These are phyloP conservation scores for Arabis hirsuta DNA, from an alignment of 345 rosid species.

Conservation along the genomic window DNA sequence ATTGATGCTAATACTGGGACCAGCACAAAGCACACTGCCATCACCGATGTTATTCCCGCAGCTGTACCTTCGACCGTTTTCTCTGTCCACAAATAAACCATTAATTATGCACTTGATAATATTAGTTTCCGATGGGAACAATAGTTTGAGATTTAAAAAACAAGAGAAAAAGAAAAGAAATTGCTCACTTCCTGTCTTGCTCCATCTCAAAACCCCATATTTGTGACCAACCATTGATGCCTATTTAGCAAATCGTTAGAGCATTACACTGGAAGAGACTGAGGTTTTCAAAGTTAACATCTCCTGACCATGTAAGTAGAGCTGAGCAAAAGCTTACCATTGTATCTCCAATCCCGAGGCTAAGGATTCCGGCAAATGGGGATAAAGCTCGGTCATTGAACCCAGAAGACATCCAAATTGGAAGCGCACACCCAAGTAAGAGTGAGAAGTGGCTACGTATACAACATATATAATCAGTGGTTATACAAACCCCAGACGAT, in stretches of 20 bases:
- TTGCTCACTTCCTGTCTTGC: constrained; percentile 83
- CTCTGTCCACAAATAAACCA: constrained; percentile 50
- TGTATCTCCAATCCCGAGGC: constrained; percentile 98
- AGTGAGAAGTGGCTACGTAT: constrained; percentile 84
- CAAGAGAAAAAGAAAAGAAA: background rate
- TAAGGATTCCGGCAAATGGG: constrained; percentile 95
- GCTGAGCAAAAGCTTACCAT: constrained; percentile 62
- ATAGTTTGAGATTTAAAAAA: background rate
- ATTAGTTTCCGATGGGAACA: constrained; percentile 5
- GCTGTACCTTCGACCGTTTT: constrained; percentile 98
- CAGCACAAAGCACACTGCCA: constrained; percentile 76
- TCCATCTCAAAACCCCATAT: constrained; percentile 94
- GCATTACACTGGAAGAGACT: constrained; percentile 6
- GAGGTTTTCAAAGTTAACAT: background rate
- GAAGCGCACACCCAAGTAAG: constrained; percentile 93
- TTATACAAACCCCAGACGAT: background rate
- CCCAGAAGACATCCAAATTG: constrained; percentile 96
- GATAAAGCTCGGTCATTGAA: constrained; percentile 93
- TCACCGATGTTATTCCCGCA: constrained; percentile 87
- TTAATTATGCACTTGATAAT: background rate
- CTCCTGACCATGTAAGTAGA: constrained; percentile 9
- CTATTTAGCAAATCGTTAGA: constrained; percentile 44
- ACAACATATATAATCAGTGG: constrained; percentile 15
- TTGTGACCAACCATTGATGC: constrained; percentile 98
- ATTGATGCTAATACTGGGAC: constrained; percentile 87